Evolutionary conservation across 208 protist species (phyloP).

Genomic region (Novymonas esmeraldas): DNA sequence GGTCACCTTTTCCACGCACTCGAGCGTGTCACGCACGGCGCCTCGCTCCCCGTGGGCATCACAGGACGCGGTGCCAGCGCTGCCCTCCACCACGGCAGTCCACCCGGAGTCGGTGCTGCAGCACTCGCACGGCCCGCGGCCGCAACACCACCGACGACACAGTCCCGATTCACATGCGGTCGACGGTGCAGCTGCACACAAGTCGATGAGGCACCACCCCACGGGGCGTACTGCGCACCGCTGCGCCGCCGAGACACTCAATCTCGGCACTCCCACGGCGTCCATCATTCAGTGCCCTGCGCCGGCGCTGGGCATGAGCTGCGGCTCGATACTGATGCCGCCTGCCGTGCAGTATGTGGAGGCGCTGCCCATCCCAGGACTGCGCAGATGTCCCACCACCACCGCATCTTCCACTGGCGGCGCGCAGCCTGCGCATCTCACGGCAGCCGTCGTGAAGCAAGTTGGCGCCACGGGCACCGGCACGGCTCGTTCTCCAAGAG

Average conservation of each 20-base stretch:
- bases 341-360: conserved; percentile 17
- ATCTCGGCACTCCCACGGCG: conserved; percentile 27
- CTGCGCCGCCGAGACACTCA: conserved; percentile 16
- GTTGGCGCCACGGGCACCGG: background rate
- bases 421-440: background rate
- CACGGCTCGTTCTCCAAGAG: no score
- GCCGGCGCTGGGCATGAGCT: conserved; percentile 23
- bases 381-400: background rate
- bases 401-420: background rate
- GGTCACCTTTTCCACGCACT: background rate
- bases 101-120: background rate
- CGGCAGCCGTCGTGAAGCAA: no score
- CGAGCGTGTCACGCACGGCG: background rate
- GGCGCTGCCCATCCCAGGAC: conserved; percentile 17
- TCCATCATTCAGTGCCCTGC: conserved; percentile 22
- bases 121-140: conserved; percentile 1
- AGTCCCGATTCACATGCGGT: background rate
- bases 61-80: background rate
- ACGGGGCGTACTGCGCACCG: background rate
- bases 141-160: background rate
- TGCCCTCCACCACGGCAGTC: background rate
- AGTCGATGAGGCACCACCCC: background rate
- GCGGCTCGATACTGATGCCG: conserved; percentile 21
- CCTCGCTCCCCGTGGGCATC: no score
- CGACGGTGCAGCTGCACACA: background rate